Evolutionary conservation across 2,329 filamentous ascomycete species (phyloP).

Genomic region (Exophiala sp.): DNA sequence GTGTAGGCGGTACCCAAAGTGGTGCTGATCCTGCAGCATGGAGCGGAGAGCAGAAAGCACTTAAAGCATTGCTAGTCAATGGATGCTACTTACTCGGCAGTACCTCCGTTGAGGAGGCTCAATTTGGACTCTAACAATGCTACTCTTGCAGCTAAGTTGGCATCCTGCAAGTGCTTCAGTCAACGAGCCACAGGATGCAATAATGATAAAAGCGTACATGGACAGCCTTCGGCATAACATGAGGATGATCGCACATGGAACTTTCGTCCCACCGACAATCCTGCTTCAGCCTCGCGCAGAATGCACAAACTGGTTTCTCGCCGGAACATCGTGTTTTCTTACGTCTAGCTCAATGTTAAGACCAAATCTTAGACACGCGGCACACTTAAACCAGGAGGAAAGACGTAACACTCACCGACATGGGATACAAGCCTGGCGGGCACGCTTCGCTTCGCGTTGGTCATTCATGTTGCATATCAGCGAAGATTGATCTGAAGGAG

Average conservation of each 20-base stretch:
- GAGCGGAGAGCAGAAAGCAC: too few relatives aligned
- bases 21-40: too few relatives aligned
- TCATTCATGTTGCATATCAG: not conserved
- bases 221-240: not conserved
- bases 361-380: not conserved
- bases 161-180: slow-evolving; percentile 5
- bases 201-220: not conserved
- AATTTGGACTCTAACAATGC: slow-evolving; percentile 16
- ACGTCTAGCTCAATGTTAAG: not conserved
- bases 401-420: not conserved
- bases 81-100: slow-evolving; percentile 2
- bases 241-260: slow-evolving; percentile 5
- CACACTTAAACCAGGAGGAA: not conserved
- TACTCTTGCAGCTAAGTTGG: slow-evolving; percentile 13
- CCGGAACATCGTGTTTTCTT: slow-evolving; percentile 74
- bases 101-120: slow-evolving; percentile 8
- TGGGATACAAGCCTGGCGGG: not conserved
- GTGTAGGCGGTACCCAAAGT: too few relatives aligned
- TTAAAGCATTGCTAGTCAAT: too few relatives aligned
- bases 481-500: too few relatives aligned
- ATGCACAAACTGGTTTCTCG: slow-evolving; percentile 82
- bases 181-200: not conserved
- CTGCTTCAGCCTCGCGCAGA: slow-evolving; percentile 29
- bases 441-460: not conserved
- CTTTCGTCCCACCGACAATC: slow-evolving; percentile 28